phyloP scores from a whole-genome alignment of 805 yeast genomes.

The Candida khao-thaluensis region DNA sequence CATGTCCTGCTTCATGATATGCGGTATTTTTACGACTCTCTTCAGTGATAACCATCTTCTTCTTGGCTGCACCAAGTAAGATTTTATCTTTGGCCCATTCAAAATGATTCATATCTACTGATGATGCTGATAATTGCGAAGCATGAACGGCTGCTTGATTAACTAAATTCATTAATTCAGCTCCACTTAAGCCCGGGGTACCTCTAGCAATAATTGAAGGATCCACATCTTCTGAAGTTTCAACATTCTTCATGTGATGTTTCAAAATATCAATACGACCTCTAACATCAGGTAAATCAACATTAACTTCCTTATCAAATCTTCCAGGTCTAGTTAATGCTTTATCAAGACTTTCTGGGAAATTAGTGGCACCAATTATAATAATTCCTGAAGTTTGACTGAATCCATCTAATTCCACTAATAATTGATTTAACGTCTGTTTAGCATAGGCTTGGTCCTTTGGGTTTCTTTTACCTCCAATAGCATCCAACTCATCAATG shows the following conservation, averaged over 20 bases:
- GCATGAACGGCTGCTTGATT: slow-evolving; percentile 99
- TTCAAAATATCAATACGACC: slow-evolving; percentile 91
- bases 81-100: slow-evolving; percentile 99
- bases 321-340: slow-evolving; percentile 98
- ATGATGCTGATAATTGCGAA: slow-evolving; percentile 84
- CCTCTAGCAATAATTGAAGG: slow-evolving; percentile 91
- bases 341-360: slow-evolving; percentile 94
- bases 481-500: slow-evolving; percentile 97
- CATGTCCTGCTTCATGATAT: slow-evolving; percentile 99
- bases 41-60: slow-evolving; percentile 96
- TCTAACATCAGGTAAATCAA: slow-evolving; percentile 95
- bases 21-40: slow-evolving; percentile 93
- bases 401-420: slow-evolving; percentile 95
- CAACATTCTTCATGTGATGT: slow-evolving; percentile 90
- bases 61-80: slow-evolving; percentile 96
- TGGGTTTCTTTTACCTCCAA: slow-evolving; percentile 97
- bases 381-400: slow-evolving; percentile 91
- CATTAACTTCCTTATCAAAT: slow-evolving; percentile 93
- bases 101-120: slow-evolving; percentile 86
- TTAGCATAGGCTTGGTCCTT: slow-evolving; percentile 98
- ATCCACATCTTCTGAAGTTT: slow-evolving; percentile 80
- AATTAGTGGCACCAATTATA: slow-evolving; percentile 97
- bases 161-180: slow-evolving; percentile 91
- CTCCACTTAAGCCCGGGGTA: slow-evolving; percentile 98
- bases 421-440: slow-evolving; percentile 92